These are phyloP conservation scores for Venturia carpophila DNA, from an alignment of 2,329 filamentous ascomycete genomes.

Conservation along the genomic window DNA sequence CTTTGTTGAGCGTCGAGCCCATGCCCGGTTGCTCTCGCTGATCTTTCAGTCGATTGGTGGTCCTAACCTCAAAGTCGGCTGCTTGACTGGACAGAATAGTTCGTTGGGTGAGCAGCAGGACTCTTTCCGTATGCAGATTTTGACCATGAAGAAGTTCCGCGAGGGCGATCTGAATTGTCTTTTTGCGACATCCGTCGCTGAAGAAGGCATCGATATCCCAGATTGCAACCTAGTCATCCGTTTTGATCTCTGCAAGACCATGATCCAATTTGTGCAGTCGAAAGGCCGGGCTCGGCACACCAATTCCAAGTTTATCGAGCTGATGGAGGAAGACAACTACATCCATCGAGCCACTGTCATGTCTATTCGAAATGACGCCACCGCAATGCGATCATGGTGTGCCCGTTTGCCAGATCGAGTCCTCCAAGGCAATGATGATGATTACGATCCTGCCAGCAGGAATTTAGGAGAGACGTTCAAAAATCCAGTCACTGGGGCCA, in stretches of 20 bases:
- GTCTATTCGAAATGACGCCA: constrained; percentile 52
- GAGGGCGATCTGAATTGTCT: constrained; percentile 52
- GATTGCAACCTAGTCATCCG: constrained; percentile 61
- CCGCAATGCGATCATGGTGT: constrained; percentile 67
- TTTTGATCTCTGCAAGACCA: constrained; percentile 80
- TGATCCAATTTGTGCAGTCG: constrained; percentile 94
- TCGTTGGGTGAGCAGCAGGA: constrained; percentile 50
- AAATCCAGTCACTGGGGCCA: constrained; percentile 62
- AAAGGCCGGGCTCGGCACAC: constrained; percentile 73
- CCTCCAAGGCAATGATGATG: constrained; percentile 51
- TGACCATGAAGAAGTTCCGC: constrained; percentile 59
- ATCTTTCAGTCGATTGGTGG: constrained; percentile 56
- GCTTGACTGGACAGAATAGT: constrained; percentile 49
- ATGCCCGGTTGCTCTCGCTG: constrained; percentile 63
- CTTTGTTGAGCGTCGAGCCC: constrained; percentile 73
- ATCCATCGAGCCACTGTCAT: constrained; percentile 50
- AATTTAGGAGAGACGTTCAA: constrained; percentile 47
- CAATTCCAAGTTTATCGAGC: constrained; percentile 73
- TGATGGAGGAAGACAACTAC: constrained; percentile 66
- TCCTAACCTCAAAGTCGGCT: constrained; percentile 50
- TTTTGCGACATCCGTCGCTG: constrained; percentile 57
- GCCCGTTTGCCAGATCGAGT: constrained; percentile 65
- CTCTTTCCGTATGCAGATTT: constrained; percentile 65
- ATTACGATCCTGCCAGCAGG: constrained; percentile 51
- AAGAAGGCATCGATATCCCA: constrained; percentile 59